Evolutionary conservation across 2,329 filamentous ascomycete genomes (phyloP).

Genomic region (Calonectria leucothoes): DNA sequence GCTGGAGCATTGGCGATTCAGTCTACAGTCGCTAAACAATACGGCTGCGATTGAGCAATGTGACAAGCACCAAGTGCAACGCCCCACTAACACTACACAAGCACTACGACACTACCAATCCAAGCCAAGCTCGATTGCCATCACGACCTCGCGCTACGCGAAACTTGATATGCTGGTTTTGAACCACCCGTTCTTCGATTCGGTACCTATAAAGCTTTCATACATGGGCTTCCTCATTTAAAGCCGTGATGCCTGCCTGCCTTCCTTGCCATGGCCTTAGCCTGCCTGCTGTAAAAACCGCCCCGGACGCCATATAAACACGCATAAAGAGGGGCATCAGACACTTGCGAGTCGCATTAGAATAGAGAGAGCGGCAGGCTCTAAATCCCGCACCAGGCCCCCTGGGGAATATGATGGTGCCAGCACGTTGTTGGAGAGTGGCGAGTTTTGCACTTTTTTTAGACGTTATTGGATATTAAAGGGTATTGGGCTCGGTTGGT

Average conservation of each 20-base stretch:
- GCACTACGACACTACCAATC: not conserved
- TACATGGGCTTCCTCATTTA: constrained; percentile 25
- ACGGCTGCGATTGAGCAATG: not conserved
- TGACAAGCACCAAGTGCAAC: not conserved
- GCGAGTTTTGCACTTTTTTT: constrained; percentile 39
- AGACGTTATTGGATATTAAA: constrained; percentile 33
- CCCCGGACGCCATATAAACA: constrained; percentile 45
- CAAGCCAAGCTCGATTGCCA: not conserved
- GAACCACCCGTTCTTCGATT: constrained; percentile 30
- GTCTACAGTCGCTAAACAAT: not conserved
- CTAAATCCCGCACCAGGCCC: constrained; percentile 31
- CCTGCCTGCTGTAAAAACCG: constrained; percentile 41
- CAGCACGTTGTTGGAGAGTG: constrained; percentile 43
- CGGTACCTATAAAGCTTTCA: constrained; percentile 36
- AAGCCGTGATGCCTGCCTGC: constrained; percentile 30
- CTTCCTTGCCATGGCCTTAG: constrained; percentile 27
- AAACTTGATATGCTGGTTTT: constrained; percentile 21
- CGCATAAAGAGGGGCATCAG: constrained; percentile 43
- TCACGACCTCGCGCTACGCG: not conserved
- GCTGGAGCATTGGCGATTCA: not conserved
- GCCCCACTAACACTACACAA: not conserved
- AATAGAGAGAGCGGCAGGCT: constrained; percentile 38
- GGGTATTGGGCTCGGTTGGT: constrained; percentile 27
- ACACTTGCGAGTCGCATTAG: constrained; percentile 42
- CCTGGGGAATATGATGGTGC: constrained; percentile 39